A percentile compares a stretch with the other conserved stretches of the same genome.
Evolutionary conservation across 768 basidiomycete genomes (phyloP).

Genomic region (Strobilomyces echinocephalus): DNA sequence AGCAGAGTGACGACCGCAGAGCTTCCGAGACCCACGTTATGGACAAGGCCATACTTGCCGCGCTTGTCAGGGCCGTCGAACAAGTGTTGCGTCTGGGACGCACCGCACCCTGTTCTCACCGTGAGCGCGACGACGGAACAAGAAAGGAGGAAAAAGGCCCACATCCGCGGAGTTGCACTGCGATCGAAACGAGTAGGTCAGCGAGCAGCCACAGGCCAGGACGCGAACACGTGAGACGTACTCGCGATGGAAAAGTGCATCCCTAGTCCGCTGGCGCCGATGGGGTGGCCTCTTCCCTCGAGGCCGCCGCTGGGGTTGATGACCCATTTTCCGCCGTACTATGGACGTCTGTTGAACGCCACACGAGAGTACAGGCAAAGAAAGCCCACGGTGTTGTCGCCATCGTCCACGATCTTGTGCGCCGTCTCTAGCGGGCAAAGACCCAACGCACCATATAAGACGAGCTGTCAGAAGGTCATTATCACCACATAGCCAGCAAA

Average conservation of each 20-base stretch:
- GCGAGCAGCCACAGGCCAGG: neutral
- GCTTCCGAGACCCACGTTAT: conserved; percentile 80
- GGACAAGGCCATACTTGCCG: conserved; percentile 76
- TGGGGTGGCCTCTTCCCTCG: conserved; percentile 85
- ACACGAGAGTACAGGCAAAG: neutral
- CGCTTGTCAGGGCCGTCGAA: conserved; percentile 58
- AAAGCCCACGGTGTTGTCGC: conserved; percentile 68
- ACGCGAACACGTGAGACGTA: conserved; percentile 29
- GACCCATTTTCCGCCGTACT: conserved; percentile 87
- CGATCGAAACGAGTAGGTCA: neutral
- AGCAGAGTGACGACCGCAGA: conserved; percentile 75
- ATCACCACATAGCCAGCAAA: conserved; percentile 76
- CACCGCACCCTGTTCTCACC: conserved; percentile 60
- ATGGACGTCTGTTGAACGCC: neutral
- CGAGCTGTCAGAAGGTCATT: conserved; percentile 44
- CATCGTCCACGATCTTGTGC: conserved; percentile 65
- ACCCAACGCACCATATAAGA: conserved; percentile 78
- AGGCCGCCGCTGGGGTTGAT: conserved; percentile 82
- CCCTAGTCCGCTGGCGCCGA: conserved; percentile 77
- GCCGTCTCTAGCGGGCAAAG: conserved; percentile 65
- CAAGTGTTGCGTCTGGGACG: conserved; percentile 73
- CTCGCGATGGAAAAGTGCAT: conserved; percentile 88
- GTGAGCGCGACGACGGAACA: neutral
- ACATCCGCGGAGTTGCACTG: conserved; percentile 77
- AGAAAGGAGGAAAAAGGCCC: conserved; percentile 3